Base-by-base conservation (phyloP, 1,139 yeast species). In the Entelexis sorbosivorans region DNA sequence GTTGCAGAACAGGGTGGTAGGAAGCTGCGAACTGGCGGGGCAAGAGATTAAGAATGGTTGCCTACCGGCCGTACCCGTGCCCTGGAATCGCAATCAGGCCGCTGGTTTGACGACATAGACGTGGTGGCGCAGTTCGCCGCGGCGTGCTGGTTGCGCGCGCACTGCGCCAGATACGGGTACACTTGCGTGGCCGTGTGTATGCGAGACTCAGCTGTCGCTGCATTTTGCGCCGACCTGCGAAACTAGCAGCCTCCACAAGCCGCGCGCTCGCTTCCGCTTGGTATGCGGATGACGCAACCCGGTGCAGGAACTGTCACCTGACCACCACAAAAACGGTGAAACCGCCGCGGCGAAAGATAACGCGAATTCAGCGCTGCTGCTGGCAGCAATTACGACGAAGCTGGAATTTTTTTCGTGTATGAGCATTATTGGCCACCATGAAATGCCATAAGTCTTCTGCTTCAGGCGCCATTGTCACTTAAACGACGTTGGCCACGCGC, bases 201-300 rank as follows among this genome's bases (percentile, higher is more conserved):
- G 24, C 24, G 6, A 4, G 24, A 22, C 24, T n/a, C n/a, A n/a
- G n/a, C n/a, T n/a, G n/a, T n/a, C n/a, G n/a, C n/a, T n/a, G 24
- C 24, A 22, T 22, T 32, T 32, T 5, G 9, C 17, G 34, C 16
- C 17, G 13, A 5, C 3, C 8, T 32, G 20, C 36, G 11, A 3
- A 5, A 22, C 13, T 11, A 4, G 22, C 36, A 6, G 36, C 16
- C 26, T 39, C 33, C 26, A 14, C 7, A 39, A 39, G 26, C 24
- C 19, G 14, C n/a, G 31, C 32, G 16, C 6, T 14, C 42, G 14
- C 42, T 6, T 17, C 44, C 11, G 13, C 24, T 22, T 40, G 44
- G 44, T 40, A 40, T 40, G 44, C 26, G 17, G 44, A 28, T 40
- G 44, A 40, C 34, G 44, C 44, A 40, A 40, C 34, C 34, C 26